Evolutionary conservation across 345 rosid species (phyloP).

Genomic region (Excoecaria agallocha): DNA sequence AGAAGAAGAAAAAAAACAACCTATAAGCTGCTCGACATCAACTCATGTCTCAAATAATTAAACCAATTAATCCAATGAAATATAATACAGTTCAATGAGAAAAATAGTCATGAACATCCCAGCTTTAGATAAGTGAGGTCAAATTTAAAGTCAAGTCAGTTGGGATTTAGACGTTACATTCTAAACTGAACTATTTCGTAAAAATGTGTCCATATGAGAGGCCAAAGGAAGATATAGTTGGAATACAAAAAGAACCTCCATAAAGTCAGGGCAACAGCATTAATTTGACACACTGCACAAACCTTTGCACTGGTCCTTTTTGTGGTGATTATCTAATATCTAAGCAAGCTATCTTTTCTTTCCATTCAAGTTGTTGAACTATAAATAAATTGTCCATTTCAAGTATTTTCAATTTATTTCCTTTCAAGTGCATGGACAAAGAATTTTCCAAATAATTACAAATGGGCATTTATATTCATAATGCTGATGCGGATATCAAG

Average conservation of each 20-base stretch:
- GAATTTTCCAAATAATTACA: too few relatives aligned
- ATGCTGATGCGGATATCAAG: neutral
- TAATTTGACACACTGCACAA: too few relatives aligned
- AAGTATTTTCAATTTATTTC: too few relatives aligned
- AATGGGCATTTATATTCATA: neutral
- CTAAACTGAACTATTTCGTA: neutral
- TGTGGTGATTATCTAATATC: too few relatives aligned
- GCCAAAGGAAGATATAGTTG: neutral
- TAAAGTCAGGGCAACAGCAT: too few relatives aligned
- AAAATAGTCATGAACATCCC: neutral
- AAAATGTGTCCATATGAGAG: neutral
- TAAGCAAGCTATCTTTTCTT: neutral
- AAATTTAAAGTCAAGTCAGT: neutral
- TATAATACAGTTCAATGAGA: neutral
- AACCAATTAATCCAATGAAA: neutral
- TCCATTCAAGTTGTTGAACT: too few relatives aligned
- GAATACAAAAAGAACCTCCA: too few relatives aligned
- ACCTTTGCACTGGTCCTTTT: too few relatives aligned
- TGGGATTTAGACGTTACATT: neutral
- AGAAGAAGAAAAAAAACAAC: neutral
- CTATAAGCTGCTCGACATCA: neutral
- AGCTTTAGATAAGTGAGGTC: neutral
- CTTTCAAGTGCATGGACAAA: too few relatives aligned
- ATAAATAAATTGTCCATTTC: too few relatives aligned
- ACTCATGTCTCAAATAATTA: neutral